phyloP scores from a whole-genome alignment of 192 early-diverging fungal species.

The Backusella circina region DNA sequence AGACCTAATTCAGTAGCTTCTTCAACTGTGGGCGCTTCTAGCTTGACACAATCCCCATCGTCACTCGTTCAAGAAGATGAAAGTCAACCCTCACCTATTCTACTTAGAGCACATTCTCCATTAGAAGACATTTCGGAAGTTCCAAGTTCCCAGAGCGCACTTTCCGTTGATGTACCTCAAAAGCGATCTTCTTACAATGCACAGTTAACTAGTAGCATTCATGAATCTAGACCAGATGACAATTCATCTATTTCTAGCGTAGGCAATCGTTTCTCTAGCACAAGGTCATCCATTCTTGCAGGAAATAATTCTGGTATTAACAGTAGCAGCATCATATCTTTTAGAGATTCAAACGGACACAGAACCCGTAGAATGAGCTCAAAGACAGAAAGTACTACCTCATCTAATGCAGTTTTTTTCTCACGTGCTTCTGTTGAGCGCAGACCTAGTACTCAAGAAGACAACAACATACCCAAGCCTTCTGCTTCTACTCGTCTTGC shows the following conservation, averaged over 20 bases:
- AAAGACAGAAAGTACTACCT: not conserved
- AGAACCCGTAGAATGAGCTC: not conserved
- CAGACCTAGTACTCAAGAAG: not conserved
- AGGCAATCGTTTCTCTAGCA: not conserved
- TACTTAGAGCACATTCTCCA: not conserved
- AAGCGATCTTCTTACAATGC: not conserved
- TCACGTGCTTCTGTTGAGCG: not conserved
- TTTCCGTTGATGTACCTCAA: not conserved
- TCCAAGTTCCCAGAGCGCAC: conserved; percentile 1
- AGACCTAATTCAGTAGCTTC: not conserved
- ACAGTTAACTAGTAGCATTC: not conserved
- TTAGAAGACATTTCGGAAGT: not conserved
- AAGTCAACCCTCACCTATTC: not conserved
- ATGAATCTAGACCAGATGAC: not conserved
- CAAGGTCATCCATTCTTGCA: not conserved
- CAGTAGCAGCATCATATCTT: not conserved
- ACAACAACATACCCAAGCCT: not conserved
- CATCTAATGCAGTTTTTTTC: not conserved
- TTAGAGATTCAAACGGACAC: not conserved
- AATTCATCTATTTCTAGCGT: not conserved
- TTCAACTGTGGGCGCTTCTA: not conserved
- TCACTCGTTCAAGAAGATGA: not conserved
- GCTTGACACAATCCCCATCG: not conserved
- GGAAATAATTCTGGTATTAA: not conserved
- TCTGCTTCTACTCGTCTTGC: not conserved